Evolutionary conservation across 345 rosid species (phyloP).

Genomic region (Zanthoxylum bungeanum): DNA sequence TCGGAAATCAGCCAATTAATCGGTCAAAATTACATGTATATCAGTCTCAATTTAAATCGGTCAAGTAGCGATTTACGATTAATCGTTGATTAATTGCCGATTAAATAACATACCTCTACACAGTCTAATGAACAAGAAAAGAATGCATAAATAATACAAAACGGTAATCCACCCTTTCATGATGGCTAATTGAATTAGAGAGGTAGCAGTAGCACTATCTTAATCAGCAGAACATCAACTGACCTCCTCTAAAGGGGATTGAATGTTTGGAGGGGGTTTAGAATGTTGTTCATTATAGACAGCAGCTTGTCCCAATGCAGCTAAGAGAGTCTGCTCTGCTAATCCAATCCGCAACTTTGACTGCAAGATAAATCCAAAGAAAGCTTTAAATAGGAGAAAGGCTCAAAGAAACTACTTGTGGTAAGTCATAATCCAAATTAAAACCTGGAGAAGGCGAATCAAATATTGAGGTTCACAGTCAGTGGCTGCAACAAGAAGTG

Average conservation of each 20-base stretch:
- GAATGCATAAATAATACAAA: background rate
- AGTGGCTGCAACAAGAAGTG: slow-evolving; percentile 88
- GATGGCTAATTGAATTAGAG: background rate
- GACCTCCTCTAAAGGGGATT: slow-evolving; percentile 90
- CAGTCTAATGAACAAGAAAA: background rate
- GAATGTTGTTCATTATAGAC: slow-evolving; percentile 66
- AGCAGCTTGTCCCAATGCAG: slow-evolving; percentile 91
- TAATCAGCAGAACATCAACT: slow-evolving; percentile 14
- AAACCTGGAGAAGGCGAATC: slow-evolving; percentile 88
- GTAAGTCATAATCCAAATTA: slow-evolving; percentile 15
- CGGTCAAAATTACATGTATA: no score
- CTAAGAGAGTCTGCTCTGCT: slow-evolving; percentile 81
- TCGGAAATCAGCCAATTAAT: no score
- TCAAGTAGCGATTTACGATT: no score
- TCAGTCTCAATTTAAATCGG: no score
- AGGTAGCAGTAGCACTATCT: background rate
- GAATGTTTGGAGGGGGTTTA: slow-evolving; percentile 54
- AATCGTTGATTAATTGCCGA: no score
- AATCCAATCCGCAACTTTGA: slow-evolving; percentile 70
- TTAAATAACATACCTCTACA: no score
- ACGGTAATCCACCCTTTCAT: background rate
- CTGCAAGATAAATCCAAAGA: slow-evolving; percentile 35
- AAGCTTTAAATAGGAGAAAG: slow-evolving; percentile 6
- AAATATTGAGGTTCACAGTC: slow-evolving; percentile 90
- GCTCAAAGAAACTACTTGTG: background rate